Base-by-base conservation (phyloP, 1,284 basidiomycete genomes). In the Pyrrhoderma lamaoense region DNA sequence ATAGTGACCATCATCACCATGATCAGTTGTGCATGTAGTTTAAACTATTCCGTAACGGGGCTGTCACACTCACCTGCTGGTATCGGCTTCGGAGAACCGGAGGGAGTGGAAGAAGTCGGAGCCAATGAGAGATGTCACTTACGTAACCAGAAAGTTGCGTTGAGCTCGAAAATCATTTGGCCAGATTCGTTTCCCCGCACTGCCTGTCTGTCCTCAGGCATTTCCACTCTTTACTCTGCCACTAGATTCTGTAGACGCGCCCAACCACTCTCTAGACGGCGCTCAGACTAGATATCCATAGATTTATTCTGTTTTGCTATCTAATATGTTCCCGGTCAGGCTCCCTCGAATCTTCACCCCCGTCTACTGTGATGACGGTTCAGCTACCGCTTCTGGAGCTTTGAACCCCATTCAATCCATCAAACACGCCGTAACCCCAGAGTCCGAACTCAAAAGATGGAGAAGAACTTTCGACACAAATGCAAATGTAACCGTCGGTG, bases 401-500 rank as follows among this genome's bases (percentile, higher is more conserved):
- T 14, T 14, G 16, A 14, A 5, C 5, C 38, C 7, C n/a, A 58
- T 58, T 13, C 57, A 66, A 14, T 73, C 72, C 42, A 79, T 92
- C 53, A 79, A 81, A 58, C 80, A 75, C 51, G 82, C 74, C 5
- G 76, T 91, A 44, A 70, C 82, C 42, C 75, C 85, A 19, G 87
- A 83, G 34, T 82, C 68, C 60, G 92, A 96, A 67, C 70, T 94
- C 48, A 85, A 79, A 65, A 78, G 87, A 58, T 96, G 93, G 93
- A 79, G 79, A 63, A 76, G 88, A 61, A 84, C 80, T 3, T 96
- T 95, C 67, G 90, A 95, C 52, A 61, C 76, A 46, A 86, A 89
- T 64, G 88, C 92, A 34, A 85, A 82, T 63, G 74, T 79, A 25
- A 71, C 75, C 45, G 64, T 80, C 38, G 77, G 86, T 49, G 86